These are phyloP conservation scores for Backusella psychrophila DNA, from an alignment of 192 early-diverging fungal species.

Conservation along the genomic window DNA sequence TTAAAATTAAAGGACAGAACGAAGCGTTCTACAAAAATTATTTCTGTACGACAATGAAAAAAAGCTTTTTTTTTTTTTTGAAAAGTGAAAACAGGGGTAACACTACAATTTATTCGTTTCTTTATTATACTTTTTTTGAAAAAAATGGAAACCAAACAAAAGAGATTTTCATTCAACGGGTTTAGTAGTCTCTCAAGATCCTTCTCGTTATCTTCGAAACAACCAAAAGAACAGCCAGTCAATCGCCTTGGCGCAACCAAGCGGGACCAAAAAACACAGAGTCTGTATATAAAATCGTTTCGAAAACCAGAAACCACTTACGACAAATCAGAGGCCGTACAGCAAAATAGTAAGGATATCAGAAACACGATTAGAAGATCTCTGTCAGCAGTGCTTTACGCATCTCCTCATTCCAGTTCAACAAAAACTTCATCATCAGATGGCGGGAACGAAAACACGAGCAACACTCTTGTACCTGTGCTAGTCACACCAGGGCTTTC, in stretches of 20 bases:
- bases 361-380: conserved; percentile 21
- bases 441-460: background rate
- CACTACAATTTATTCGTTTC: background rate
- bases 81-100: conserved; percentile 7
- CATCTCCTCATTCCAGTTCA: conserved; percentile 14
- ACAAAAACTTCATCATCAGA: background rate
- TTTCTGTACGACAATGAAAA: background rate
- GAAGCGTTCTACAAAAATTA: background rate
- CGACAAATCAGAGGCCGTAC: conserved; percentile 8
- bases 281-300: conserved; percentile 20
- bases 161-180: conserved; percentile 20
- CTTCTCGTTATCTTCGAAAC: conserved; percentile 1
- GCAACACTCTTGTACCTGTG: conserved; percentile 18
- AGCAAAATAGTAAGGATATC: conserved; percentile 14
- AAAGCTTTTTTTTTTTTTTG: conserved; percentile 1
- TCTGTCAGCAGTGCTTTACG: conserved; percentile 24
- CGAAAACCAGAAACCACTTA: conserved; percentile 2
- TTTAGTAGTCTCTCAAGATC: conserved; percentile 10
- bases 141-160: conserved; percentile 8
- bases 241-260: background rate
- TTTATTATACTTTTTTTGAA: background rate
- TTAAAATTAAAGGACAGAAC: background rate
- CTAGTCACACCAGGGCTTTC: conserved; percentile 20
- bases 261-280: conserved; percentile 14
- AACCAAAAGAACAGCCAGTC: background rate